Conservation (phyloP, 2,329 filamentous ascomycete genomes). For the Trichoderma guizhouense region DNA sequence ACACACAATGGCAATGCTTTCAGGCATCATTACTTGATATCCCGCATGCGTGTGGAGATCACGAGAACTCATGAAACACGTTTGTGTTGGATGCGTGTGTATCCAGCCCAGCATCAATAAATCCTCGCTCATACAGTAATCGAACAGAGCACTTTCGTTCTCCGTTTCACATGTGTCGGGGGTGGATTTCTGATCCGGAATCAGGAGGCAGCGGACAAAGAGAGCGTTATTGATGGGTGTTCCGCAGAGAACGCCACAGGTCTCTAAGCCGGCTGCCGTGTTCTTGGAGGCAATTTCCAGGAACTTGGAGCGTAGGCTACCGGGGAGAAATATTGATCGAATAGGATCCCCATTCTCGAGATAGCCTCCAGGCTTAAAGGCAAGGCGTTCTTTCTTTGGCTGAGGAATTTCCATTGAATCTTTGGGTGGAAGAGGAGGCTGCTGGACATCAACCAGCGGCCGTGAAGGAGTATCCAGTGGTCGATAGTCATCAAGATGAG, state of each 20-base stretch:
- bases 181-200: constrained; percentile 86
- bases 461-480: background rate
- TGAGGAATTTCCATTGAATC: constrained; percentile 26
- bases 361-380: constrained; percentile 71
- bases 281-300: constrained; percentile 71
- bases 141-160: constrained; percentile 79
- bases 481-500: constrained; percentile 22
- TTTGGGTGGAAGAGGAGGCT: constrained; percentile 32
- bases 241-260: constrained; percentile 90
- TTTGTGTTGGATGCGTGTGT: constrained; percentile 94
- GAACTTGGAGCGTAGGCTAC: constrained; percentile 69
- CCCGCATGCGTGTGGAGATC: constrained; percentile 92
- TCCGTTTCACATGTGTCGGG: constrained; percentile 93
- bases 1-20: constrained; percentile 96
- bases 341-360: constrained; percentile 86
- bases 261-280: constrained; percentile 80
- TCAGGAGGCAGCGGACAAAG: constrained; percentile 83
- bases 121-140: constrained; percentile 82
- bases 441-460: background rate
- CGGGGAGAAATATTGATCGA: constrained; percentile 82
- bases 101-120: constrained; percentile 93
- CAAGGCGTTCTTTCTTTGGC: constrained; percentile 59
- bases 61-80: constrained; percentile 94
- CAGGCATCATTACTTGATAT: constrained; percentile 94
- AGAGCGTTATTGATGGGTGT: constrained; percentile 89